These are phyloP conservation scores for Fusarium tuaranense DNA, from an alignment of 2,329 filamentous ascomycete species.

Conservation along the genomic window DNA sequence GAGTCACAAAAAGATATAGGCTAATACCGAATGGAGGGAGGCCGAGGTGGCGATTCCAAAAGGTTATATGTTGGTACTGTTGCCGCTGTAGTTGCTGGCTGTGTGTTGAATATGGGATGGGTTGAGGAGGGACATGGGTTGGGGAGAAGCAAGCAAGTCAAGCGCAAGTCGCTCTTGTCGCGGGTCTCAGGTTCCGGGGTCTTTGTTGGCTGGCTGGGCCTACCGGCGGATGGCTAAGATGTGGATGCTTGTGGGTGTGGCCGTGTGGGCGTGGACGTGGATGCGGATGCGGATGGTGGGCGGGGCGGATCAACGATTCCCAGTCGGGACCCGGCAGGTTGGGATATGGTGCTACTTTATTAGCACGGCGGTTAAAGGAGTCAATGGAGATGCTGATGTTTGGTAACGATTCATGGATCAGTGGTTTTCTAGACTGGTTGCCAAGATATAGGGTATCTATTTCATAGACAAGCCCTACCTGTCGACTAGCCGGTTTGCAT, in stretches of 20 bases:
- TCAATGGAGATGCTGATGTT: neutral
- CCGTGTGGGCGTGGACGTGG: conserved; percentile 5
- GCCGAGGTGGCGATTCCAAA: neutral
- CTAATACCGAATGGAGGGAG: conserved; percentile 11
- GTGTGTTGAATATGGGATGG: conserved; percentile 5
- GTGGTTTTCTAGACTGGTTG: neutral
- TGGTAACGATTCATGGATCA: neutral
- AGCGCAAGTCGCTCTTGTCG: conserved; percentile 19
- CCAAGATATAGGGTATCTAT: neutral
- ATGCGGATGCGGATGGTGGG: conserved; percentile 11
- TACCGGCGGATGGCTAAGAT: neutral
- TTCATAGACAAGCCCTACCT: neutral
- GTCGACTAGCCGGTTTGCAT: neutral
- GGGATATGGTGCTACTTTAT: neutral
- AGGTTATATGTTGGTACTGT: conserved; percentile 7
- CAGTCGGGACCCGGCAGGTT: conserved; percentile 27
- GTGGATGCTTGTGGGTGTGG: neutral
- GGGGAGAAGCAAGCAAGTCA: conserved; percentile 32
- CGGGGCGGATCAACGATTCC: conserved; percentile 45
- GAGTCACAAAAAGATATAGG: conserved; percentile 21
- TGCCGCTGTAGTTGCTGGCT: neutral
- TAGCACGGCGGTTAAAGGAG: neutral
- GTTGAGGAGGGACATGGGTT: conserved; percentile 26
- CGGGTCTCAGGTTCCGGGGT: conserved; percentile 26
- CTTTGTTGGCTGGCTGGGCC: conserved; percentile 29